Evolutionary conservation across 306 rosid species (phyloP), one percentile per base, ranked within the genome.

Genomic region (Abrus pulchellus): DNA sequence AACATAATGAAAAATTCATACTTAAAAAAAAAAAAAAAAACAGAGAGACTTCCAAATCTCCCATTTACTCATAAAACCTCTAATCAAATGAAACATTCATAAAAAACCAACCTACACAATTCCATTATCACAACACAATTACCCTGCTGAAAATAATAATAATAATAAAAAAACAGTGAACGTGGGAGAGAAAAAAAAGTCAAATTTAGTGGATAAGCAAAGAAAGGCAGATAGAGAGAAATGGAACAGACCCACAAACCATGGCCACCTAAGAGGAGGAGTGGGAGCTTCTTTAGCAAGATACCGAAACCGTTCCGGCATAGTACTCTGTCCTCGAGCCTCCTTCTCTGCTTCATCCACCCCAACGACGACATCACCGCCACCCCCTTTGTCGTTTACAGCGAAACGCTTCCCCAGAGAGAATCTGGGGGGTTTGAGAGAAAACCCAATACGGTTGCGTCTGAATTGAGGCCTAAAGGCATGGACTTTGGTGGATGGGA

Each of bases 191-290:
- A 20, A 20, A 78, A 62, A 44, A 38, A 63, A 63, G 43, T 80
- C 1, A 29, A 47, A 64, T 44, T 44, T 20, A 60, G 20, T 20
- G 20, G 20, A 20, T 20, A 20, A 20, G 20, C 20, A 20, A 20
- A 20, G 1, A 6, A 3, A 48, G 43, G 29, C 5, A 66, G 7
- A 32, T 45, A 68, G 38, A 78, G 27, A 59, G 71, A 75, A 9
- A n/a, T 14, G 7, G 60, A 28, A 86, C 61, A 33, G 12, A 91
- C 99, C 98, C 1, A 93, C 85, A 82, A 95, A 48, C 88, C 85
- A 93, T 11, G 97, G 98, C 99, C 99, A 95, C 74, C 91, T 84
- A 33, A 89, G 65, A 49, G 96, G 94, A 64, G 89, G 84, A 74
- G 86, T 89, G 3, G 97, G 86, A 85, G 88, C 94, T 90, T 95